phyloP scores from a whole-genome alignment of 208 protist species.

The Porcisia hertigi region DNA sequence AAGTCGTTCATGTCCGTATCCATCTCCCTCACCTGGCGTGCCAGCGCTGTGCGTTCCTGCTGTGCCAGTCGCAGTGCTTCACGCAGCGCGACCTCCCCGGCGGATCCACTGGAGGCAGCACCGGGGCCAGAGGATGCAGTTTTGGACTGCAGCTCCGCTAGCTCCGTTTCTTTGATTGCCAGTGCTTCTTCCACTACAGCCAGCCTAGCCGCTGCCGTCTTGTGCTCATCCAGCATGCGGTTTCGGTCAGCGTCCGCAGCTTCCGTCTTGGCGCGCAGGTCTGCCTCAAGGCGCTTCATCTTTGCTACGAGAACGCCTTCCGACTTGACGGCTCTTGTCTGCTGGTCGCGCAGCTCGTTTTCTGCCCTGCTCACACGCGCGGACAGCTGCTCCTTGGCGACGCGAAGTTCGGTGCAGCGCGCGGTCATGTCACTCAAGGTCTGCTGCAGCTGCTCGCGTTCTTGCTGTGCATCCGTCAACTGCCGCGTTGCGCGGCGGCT shows the following conservation, averaged over 20 bases:
- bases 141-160: conserved; percentile 14
- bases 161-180: conserved; percentile 12
- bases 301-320: conserved; percentile 7
- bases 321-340: conserved; percentile 1
- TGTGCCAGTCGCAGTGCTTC: conserved; percentile 31
- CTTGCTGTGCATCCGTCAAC: conserved; percentile 21
- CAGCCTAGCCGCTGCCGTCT: conserved; percentile 4
- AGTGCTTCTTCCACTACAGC: conserved; percentile 19
- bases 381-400: conserved; percentile 30
- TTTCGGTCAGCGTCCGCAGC: conserved; percentile 15
- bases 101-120: neutral
- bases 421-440: conserved; percentile 24
- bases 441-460: conserved; percentile 29
- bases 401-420: conserved; percentile 22
- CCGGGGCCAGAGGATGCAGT: conserved; percentile 5
- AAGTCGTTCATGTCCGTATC: conserved; percentile 71
- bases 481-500: conserved; percentile 5
- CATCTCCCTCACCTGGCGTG: conserved; percentile 53
- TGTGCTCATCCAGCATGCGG: conserved; percentile 8
- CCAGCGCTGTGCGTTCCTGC: conserved; percentile 30
- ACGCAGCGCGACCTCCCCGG: conserved; percentile 21
- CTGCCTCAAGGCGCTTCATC: conserved; percentile 23
- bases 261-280: conserved; percentile 18
- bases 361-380: conserved; percentile 9
- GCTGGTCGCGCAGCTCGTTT: neutral